Conservation (phyloP, 2,329 filamentous ascomycete genomes). For the Colletotrichum tanaceti region DNA sequence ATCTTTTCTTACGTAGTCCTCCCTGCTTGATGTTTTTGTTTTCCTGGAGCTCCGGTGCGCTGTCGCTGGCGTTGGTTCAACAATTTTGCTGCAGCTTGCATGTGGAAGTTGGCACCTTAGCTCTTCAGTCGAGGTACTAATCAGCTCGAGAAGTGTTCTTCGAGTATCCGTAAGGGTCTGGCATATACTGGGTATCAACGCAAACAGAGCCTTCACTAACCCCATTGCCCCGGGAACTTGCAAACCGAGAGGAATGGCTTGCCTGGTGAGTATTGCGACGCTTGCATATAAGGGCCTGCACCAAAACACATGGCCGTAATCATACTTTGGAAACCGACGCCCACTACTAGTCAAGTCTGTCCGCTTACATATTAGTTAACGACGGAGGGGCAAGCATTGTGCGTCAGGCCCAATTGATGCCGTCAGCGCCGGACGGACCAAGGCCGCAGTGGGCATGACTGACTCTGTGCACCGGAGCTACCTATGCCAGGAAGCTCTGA, state of each 20-base stretch:
- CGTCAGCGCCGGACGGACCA: slow-evolving; percentile 37
- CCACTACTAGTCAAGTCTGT: neutral
- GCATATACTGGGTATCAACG: neutral
- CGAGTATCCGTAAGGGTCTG: neutral
- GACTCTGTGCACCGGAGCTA: slow-evolving; percentile 39
- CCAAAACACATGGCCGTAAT: neutral
- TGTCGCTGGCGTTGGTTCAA: slow-evolving; percentile 31
- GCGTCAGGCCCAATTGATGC: slow-evolving; percentile 26
- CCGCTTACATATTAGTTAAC: slow-evolving; percentile 16
- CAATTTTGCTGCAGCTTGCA: slow-evolving; percentile 31
- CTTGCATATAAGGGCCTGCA: slow-evolving; percentile 17
- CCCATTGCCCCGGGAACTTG: neutral
- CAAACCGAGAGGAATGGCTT: neutral
- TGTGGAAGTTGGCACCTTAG: slow-evolving; percentile 15
- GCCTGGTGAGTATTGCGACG: slow-evolving; percentile 15
- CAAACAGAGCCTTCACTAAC: neutral
- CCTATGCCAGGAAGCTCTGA: slow-evolving; percentile 35
- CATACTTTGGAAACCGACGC: neutral
- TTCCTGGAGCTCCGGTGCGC: slow-evolving; percentile 35
- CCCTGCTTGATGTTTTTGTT: slow-evolving; percentile 7
- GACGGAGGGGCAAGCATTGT: slow-evolving; percentile 22
- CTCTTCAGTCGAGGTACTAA: slow-evolving; percentile 28
- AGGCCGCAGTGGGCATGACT: slow-evolving; percentile 21
- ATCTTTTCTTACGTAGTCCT: slow-evolving; percentile 4
- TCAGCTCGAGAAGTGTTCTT: slow-evolving; percentile 20